phyloP scores from a whole-genome alignment of 2,329 filamentous ascomycete genomes.

The Talaromyces rugulosus region DNA sequence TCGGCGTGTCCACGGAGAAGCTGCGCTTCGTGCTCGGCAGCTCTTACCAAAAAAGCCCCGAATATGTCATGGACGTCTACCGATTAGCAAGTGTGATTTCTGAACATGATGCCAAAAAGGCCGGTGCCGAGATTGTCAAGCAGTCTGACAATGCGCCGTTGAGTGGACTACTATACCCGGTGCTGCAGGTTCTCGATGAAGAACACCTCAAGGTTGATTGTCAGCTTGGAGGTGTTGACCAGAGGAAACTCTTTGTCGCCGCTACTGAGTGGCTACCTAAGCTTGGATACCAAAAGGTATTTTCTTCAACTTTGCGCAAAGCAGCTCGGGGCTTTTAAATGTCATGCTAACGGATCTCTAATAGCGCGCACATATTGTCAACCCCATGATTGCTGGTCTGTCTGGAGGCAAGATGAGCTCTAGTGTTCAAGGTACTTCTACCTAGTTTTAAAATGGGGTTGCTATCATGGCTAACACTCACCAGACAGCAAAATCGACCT shows the following conservation, averaged over 20 bases:
- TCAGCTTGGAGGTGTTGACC: slow-evolving; percentile 60
- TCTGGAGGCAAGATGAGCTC: slow-evolving; percentile 80
- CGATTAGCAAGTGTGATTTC: slow-evolving; percentile 66
- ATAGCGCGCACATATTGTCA: slow-evolving; percentile 68
- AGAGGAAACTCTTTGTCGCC: slow-evolving; percentile 52
- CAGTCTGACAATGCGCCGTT: slow-evolving; percentile 74
- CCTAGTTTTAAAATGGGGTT: background rate
- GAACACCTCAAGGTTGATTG: slow-evolving; percentile 82
- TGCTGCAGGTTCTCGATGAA: slow-evolving; percentile 89
- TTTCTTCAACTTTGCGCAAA: background rate
- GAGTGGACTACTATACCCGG: slow-evolving; percentile 72
- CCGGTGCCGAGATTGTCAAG: slow-evolving; percentile 91
- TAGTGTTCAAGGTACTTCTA: slow-evolving; percentile 48
- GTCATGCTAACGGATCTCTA: background rate
- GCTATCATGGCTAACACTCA: background rate
- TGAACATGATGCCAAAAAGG: slow-evolving; percentile 81
- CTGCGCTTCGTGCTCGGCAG: slow-evolving; percentile 81
- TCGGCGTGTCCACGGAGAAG: slow-evolving; percentile 73
- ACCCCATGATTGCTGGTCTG: slow-evolving; percentile 86
- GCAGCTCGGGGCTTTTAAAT: too few relatives aligned
- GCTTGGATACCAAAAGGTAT: slow-evolving; percentile 67
- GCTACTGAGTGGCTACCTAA: slow-evolving; percentile 81
- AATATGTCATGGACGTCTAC: slow-evolving; percentile 88
- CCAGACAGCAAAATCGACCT: slow-evolving; percentile 86
- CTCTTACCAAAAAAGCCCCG: slow-evolving; percentile 63